phyloP scores from a whole-genome alignment of 371 early-diverging fungal species.

The Lichtheimia ramosa region DNA sequence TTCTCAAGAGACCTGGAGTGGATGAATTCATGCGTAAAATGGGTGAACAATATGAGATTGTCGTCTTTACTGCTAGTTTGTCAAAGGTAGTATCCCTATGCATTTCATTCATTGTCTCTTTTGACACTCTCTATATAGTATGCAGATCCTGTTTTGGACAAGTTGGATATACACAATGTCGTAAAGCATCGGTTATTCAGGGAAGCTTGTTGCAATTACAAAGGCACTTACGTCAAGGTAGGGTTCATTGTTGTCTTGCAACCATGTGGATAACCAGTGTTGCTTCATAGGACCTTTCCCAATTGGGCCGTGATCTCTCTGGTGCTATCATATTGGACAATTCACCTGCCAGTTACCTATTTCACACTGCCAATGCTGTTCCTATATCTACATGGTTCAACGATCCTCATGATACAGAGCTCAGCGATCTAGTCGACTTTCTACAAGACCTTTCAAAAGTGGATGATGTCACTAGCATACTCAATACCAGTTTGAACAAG shows the following conservation, averaged over 20 bases:
- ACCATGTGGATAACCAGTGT: background rate
- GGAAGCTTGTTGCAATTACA: constrained; percentile 91
- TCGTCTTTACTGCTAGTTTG: constrained; percentile 95
- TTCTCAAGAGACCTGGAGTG: constrained; percentile 95
- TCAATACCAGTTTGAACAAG: constrained; percentile 46
- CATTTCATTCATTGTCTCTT: background rate
- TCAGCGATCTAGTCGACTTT: constrained; percentile 91
- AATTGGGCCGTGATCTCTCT: constrained; percentile 79
- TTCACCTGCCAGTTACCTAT: constrained; percentile 92
- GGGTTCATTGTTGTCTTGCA: background rate
- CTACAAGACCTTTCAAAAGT: constrained; percentile 86
- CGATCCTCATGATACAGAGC: constrained; percentile 94
- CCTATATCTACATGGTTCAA: constrained; percentile 96
- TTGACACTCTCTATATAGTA: constrained; percentile 72
- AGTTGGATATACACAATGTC: constrained; percentile 83
- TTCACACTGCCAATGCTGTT: constrained; percentile 94
- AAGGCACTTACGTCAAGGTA: constrained; percentile 96
- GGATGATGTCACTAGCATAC: constrained; percentile 84
- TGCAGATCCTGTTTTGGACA: constrained; percentile 95
- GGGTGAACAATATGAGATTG: constrained; percentile 90
- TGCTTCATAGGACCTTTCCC: constrained; percentile 67
- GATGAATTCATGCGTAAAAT: constrained; percentile 88
- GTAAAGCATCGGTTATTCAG: constrained; percentile 92
- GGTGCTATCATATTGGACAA: constrained; percentile 85
- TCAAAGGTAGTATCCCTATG: constrained; percentile 80